Evolutionary conservation across 2,329 filamentous ascomycete genomes (phyloP), one percentile per base, ranked within the genome.

Genomic region (Gyromitra esculenta): DNA sequence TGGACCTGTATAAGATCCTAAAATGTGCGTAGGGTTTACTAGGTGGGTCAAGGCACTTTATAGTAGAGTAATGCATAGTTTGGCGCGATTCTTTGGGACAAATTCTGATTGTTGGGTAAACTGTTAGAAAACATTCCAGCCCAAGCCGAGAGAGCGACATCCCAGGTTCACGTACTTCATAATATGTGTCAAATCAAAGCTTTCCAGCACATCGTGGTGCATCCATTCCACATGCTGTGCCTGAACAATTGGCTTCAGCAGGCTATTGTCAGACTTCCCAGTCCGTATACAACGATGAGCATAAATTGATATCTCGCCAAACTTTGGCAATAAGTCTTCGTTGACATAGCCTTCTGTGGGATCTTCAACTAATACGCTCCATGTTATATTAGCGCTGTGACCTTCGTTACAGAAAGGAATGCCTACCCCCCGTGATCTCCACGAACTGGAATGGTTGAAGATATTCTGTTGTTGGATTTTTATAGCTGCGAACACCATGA

Each of bases 221-320:
- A 63, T 9, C 15, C 13, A 25, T 18, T 31, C 59, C 7, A 48
- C 18, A 25, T n/a, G 31, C 25, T n/a, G 8, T 1, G 39, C 18
- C 13, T 63, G 59, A 1, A 31, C 21, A 15, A 31, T 18, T 45
- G 9, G 41, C 15, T 45, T 15, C 15, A 2, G 7, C 5, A 45
- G 9, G 5, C 25, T 5, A 7, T 31, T 48, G 25, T 31, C 25
- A 31, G 2, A 31, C 1, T 31, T 31, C 25, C 25, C 25, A 31
- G 4, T 31, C 25, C 25, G 2, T 31, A 31, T 31, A 31, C 25
- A 3, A 4, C 59, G 39, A 45, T 25, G 39, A 31, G 11, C 39
- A 43, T 6, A 25, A 15, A 62, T 45, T 11, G 59, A 62, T 11
- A 63, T 63, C 39, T 63, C 59, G 11, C 59, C 59, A 3, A 43